These are phyloP conservation scores for Babjeviella inositovora DNA, from an alignment of 805 yeast species.

Conservation along the genomic window DNA sequence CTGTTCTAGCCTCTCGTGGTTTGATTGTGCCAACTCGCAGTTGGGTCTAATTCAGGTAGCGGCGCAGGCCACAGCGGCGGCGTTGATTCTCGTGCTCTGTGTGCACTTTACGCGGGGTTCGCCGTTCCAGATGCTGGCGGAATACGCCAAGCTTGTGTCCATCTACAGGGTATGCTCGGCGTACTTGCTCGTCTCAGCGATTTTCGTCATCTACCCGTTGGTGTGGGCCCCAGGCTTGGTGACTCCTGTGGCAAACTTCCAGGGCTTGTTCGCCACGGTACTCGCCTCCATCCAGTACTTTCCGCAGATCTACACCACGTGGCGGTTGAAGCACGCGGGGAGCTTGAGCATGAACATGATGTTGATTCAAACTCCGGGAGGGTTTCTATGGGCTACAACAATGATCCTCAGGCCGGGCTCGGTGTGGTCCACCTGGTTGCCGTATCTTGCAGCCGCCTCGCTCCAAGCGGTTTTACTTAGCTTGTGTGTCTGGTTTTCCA, in stretches of 20 bases:
- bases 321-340: conserved; percentile 57
- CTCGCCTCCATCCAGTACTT: conserved; percentile 58
- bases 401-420: conserved; percentile 59
- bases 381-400: conserved; percentile 64
- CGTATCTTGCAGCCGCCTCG: conserved; percentile 56
- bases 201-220: conserved; percentile 14
- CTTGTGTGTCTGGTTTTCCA: conserved; percentile 59
- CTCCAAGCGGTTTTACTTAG: conserved; percentile 45
- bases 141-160: conserved; percentile 19
- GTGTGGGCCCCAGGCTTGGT: conserved; percentile 8
- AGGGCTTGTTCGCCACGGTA: conserved; percentile 51
- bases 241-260: conserved; percentile 28
- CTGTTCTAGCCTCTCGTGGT: conserved; percentile 22
- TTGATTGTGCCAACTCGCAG: conserved; percentile 53
- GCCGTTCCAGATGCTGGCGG: conserved; percentile 24
- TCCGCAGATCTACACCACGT: conserved; percentile 69
- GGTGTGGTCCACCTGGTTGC: conserved; percentile 78
- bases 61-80: conserved; percentile 42
- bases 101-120: conserved; percentile 27
- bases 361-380: conserved; percentile 84
- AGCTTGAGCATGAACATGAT: conserved; percentile 68
- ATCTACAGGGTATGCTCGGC: conserved; percentile 21
- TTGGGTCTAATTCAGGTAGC: conserved; percentile 54
- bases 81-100: conserved; percentile 38
- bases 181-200: conserved; percentile 16